Conservation (phyloP, 225 moss, liverwort and hornwort species). For the Sphagnum tenellum region DNA sequence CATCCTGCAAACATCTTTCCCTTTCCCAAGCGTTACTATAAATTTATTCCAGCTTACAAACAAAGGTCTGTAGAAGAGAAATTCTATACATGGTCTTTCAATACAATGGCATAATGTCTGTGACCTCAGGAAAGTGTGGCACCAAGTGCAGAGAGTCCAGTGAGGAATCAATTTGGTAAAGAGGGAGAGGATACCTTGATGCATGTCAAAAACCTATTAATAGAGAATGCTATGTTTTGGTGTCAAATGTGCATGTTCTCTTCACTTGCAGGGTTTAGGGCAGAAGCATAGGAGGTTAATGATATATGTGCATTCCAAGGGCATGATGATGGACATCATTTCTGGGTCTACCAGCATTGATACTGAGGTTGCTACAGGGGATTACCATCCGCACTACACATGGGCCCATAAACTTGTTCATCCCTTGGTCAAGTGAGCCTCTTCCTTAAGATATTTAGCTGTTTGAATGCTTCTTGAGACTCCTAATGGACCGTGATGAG, state of each 20-base stretch:
- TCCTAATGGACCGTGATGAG: neutral
- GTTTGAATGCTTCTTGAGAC: neutral
- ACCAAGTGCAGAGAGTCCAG: no score
- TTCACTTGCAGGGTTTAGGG: slow-evolving; percentile 34
- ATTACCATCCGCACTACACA: slow-evolving; percentile 57
- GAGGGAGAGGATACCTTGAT: neutral
- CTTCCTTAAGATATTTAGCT: neutral
- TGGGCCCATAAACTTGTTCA: slow-evolving; percentile 43
- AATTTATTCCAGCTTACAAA: neutral
- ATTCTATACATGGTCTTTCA: neutral
- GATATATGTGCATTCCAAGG: slow-evolving; percentile 90
- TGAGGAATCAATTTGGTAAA: neutral
- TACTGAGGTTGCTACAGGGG: slow-evolving; percentile 87
- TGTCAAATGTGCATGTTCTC: no score
- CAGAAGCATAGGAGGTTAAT: slow-evolving; percentile 69
- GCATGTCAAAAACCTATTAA: no score
- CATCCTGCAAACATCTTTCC: neutral
- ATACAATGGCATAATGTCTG: neutral
- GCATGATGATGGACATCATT: slow-evolving; percentile 69
- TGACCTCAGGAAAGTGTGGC: neutral
- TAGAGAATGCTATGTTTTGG: no score
- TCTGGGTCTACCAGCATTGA: slow-evolving; percentile 91
- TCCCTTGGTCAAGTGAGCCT: slow-evolving; percentile 66
- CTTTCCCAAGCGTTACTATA: neutral
- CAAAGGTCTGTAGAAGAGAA: neutral